Conservation (phyloP, 805 yeast species). For the Maudiozyma barnettii region DNA sequence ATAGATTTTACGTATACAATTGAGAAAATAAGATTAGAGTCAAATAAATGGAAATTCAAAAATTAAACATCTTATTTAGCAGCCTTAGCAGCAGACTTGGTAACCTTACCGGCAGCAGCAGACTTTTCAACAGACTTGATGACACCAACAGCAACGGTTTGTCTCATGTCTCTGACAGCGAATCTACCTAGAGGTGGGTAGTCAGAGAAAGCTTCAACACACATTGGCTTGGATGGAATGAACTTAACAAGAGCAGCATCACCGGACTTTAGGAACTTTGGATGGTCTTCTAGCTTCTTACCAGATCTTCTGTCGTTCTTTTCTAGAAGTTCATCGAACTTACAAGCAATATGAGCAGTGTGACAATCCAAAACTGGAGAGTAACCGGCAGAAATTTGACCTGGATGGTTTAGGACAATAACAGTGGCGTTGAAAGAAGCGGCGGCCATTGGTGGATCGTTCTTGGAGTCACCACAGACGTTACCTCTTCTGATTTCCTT, state of each 20-base stretch:
- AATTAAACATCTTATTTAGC: constrained; percentile 53
- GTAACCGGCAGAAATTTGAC: constrained; percentile 87
- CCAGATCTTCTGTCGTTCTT: constrained; percentile 92
- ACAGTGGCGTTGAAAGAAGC: constrained; percentile 80
- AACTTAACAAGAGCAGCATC: constrained; percentile 91
- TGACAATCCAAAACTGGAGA: constrained; percentile 83
- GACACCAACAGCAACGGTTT: constrained; percentile 99
- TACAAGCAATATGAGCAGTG: constrained; percentile 90
- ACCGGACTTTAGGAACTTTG: constrained; percentile 92
- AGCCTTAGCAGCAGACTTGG: constrained; percentile 44
- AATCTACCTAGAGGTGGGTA: constrained; percentile 97
- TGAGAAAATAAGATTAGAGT: not conserved
- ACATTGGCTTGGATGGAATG: constrained; percentile 84
- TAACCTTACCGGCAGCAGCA: constrained; percentile 46
- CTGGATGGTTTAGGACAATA: constrained; percentile 83
- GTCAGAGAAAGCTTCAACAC: constrained; percentile 89
- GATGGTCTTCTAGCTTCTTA: constrained; percentile 79
- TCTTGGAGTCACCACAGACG: constrained; percentile 85
- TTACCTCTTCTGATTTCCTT: constrained; percentile 89
- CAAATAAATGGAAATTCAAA: constrained; percentile 61
- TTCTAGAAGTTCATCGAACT: constrained; percentile 66
- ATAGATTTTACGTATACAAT: not conserved
- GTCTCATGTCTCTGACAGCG: constrained; percentile 99
- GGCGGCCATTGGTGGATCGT: constrained; percentile 76
- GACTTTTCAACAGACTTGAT: constrained; percentile 90